These are phyloP conservation scores for Xanthoconium stramineum DNA, from an alignment of 768 basidiomycete genomes.

Conservation along the genomic window DNA sequence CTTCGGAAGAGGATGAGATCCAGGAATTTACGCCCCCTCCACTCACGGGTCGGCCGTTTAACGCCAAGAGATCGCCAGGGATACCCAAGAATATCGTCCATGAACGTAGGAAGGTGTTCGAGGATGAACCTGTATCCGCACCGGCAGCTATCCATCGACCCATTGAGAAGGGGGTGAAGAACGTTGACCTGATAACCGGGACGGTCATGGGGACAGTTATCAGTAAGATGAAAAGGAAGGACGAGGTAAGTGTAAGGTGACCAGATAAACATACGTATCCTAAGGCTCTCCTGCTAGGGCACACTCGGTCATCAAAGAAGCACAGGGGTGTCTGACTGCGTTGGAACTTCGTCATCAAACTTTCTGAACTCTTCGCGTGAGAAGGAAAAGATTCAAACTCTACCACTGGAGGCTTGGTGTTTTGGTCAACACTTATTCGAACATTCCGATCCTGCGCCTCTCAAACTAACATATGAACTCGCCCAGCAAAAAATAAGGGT, in stretches of 20 bases:
- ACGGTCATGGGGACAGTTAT: background rate
- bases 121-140: background rate
- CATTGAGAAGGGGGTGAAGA: background rate
- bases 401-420: conserved; percentile 29
- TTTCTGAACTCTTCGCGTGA: conserved; percentile 18
- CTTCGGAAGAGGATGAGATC: conserved; percentile 27
- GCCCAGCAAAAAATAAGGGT: conserved; percentile 8
- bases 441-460: conserved; percentile 10
- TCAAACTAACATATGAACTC: conserved; percentile 14
- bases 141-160: conserved; percentile 8
- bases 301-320: background rate
- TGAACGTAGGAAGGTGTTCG: conserved; percentile 6
- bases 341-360: conserved; percentile 30
- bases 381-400: background rate
- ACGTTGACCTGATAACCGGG: conserved; percentile 5
- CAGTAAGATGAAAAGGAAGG: conserved; percentile 25
- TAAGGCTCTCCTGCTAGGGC: conserved; percentile 8
- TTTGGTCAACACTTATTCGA: conserved; percentile 22
- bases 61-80: background rate
- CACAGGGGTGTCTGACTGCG: conserved; percentile 8
- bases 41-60: background rate
- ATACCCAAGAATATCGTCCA: conserved; percentile 22
- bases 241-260: conserved; percentile 17
- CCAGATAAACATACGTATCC: background rate
- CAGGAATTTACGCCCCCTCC: conserved; percentile 13